Conservation (phyloP, 169 alveolate species). For the Plasmodium blacklocki region DNA sequence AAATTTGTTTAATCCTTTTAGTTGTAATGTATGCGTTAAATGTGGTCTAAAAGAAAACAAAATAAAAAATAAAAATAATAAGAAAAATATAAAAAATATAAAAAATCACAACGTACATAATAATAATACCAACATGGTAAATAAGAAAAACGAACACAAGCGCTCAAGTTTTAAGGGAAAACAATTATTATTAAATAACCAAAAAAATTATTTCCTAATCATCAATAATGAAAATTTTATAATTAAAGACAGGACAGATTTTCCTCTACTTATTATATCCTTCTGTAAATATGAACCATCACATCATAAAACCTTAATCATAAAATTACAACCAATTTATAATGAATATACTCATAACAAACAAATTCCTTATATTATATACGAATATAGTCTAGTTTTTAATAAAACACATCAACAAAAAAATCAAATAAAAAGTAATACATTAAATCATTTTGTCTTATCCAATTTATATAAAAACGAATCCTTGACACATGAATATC, state of each 20-base stretch:
- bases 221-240: slow-evolving; percentile 46
- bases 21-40: slow-evolving; percentile 29
- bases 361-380: neutral
- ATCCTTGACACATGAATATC: too few species aligned
- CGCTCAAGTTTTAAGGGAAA: neutral
- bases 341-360: neutral
- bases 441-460: too few species aligned
- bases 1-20: slow-evolving; percentile 59
- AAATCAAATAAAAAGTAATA: too few species aligned
- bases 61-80: neutral
- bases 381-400: slow-evolving; percentile 31
- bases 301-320: neutral
- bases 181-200: slow-evolving; percentile 20
- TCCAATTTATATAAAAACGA: too few species aligned
- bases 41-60: slow-evolving; percentile 11
- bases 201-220: slow-evolving; percentile 29
- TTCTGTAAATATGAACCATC: slow-evolving; percentile 35
- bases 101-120: neutral
- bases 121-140: neutral
- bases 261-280: slow-evolving; percentile 31
- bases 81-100: neutral
- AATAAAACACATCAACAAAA: neutral
- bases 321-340: slow-evolving; percentile 18
- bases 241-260: slow-evolving; percentile 26
- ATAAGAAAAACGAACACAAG: neutral